Conservation (phyloP, 805 yeast species). For the Metahyphopichia silvanorum region DNA sequence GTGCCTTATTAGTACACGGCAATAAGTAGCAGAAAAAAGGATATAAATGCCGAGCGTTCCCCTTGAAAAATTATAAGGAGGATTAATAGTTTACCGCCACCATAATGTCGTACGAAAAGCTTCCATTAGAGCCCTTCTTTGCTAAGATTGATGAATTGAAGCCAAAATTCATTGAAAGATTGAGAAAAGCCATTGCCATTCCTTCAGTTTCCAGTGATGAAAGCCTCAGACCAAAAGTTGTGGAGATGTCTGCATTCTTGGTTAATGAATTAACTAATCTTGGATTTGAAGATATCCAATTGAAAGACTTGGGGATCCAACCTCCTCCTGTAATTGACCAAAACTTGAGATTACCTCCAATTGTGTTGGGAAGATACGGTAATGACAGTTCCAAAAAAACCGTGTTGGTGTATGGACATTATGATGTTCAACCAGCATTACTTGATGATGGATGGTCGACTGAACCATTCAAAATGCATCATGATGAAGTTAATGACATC, state of each 20-base stretch:
- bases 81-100: no score
- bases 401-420: constrained; percentile 91
- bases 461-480: constrained; percentile 78
- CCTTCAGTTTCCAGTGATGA: constrained; percentile 96
- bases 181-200: constrained; percentile 84
- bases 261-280: constrained; percentile 62
- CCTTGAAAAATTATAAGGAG: no score
- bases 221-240: constrained; percentile 80
- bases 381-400: constrained; percentile 79
- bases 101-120: constrained; percentile 38
- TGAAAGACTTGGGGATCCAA: constrained; percentile 82
- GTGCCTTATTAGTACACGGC: no score
- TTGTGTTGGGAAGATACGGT: constrained; percentile 89
- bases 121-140: constrained; percentile 46
- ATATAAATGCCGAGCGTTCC: no score
- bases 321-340: constrained; percentile 82
- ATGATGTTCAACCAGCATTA: constrained; percentile 97
- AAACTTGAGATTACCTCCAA: constrained; percentile 81
- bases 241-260: constrained; percentile 84
- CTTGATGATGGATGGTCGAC: constrained; percentile 93
- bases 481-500: constrained; percentile 57
- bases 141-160: constrained; percentile 69
- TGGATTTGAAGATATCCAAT: constrained; percentile 80
- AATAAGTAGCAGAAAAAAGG: no score
- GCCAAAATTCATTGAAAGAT: constrained; percentile 67